A percentile compares a stretch with the other conserved stretches of the same genome.
Evolutionary conservation across 75 land plant genomes (phyloP).

Genomic region (Chamaecyparis obtusa): DNA sequence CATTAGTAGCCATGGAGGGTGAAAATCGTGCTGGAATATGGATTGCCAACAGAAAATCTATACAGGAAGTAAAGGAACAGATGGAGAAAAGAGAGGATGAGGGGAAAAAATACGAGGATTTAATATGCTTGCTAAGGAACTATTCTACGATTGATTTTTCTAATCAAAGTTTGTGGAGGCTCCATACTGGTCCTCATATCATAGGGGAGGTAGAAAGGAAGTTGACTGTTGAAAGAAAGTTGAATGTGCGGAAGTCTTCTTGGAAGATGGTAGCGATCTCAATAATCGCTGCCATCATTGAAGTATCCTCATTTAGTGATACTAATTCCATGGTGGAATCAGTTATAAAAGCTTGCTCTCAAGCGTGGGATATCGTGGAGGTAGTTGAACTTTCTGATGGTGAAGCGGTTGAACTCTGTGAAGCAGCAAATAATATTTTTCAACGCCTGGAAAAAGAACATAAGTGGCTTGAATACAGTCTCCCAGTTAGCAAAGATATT

Average conservation of each 20-base stretch:
- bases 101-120: not conserved
- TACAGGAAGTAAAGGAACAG: not conserved
- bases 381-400: not conserved
- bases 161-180: not conserved
- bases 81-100: not conserved
- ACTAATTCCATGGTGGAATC: not conserved
- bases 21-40: not conserved
- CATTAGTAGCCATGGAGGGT: not conserved
- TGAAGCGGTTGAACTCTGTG: not conserved
- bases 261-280: not conserved
- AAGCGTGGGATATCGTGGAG: not conserved
- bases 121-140: not conserved
- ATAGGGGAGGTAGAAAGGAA: not conserved
- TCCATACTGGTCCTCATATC: not conserved
- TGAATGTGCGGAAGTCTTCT: not conserved
- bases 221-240: too few relatives aligned
- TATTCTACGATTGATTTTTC: not conserved
- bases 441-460: not conserved
- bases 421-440: not conserved
- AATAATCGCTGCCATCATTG: not conserved
- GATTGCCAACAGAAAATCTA: not conserved
- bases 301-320: not conserved
- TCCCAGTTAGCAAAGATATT: not conserved
- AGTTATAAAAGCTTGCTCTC: not conserved
- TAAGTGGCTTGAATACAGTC: not conserved